Evolutionary conservation across 495 filamentous ascomycete species (phyloP).

Genomic region (Symbiotaphrina buchneri): DNA sequence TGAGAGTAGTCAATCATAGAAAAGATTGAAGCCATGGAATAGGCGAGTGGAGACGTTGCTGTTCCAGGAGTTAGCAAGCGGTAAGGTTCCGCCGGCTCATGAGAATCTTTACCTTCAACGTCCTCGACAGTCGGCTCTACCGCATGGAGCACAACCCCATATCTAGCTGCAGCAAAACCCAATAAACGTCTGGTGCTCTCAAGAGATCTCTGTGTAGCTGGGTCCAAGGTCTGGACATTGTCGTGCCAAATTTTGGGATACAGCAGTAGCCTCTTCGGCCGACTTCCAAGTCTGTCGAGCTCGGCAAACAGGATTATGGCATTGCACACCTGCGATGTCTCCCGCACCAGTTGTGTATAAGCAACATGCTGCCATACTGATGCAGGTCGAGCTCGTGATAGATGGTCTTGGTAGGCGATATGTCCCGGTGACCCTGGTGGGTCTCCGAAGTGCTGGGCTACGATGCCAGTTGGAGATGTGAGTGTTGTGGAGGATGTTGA

Average conservation of each 20-base stretch:
- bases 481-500: background rate
- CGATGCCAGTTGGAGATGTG: conserved; percentile 9
- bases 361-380: conserved; percentile 15
- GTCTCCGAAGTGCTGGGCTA: conserved; percentile 9
- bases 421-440: conserved; percentile 7
- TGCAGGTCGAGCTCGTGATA: conserved; percentile 13
- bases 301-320: conserved; percentile 22
- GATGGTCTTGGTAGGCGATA: conserved; percentile 13
- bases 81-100: background rate
- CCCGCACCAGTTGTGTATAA: conserved; percentile 18
- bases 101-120: conserved; percentile 5
- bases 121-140: conserved; percentile 10
- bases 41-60: background rate
- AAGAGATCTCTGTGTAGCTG: too few relatives aligned
- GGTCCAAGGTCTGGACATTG: conserved; percentile 8
- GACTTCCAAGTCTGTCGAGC: conserved; percentile 17
- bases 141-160: conserved; percentile 18
- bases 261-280: conserved; percentile 18
- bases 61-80: background rate
- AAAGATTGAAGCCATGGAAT: too few relatives aligned
- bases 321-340: conserved; percentile 19
- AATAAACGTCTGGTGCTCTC: conserved; percentile 18
- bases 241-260: conserved; percentile 20
- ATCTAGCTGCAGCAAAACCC: conserved; percentile 16
- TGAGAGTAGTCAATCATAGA: too few relatives aligned